These are phyloP conservation scores for Vicia villosa DNA, from an alignment of 306 rosid species.

Conservation along the genomic window DNA sequence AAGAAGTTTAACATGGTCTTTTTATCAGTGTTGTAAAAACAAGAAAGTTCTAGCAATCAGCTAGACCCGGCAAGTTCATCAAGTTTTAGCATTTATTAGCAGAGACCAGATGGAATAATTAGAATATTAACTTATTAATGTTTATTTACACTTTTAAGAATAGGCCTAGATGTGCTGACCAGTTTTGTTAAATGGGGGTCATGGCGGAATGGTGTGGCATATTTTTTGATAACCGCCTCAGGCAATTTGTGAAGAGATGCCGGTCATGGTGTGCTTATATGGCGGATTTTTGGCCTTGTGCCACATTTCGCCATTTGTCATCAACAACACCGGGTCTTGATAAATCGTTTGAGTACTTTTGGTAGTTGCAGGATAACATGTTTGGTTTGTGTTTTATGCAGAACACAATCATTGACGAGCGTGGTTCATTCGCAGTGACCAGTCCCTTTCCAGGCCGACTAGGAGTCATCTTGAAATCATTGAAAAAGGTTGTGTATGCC, in stretches of 20 bases:
- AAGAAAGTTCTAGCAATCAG: neutral
- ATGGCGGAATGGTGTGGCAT: too few relatives aligned
- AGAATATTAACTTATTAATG: neutral
- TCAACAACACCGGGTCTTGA: neutral
- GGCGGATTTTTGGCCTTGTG: too few relatives aligned
- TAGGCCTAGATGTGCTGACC: neutral
- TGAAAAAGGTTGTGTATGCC: constrained; percentile 58
- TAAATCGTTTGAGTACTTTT: constrained; percentile 17
- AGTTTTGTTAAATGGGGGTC: too few relatives aligned
- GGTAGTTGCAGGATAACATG: constrained; percentile 8
- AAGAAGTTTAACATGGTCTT: neutral
- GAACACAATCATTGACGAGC: constrained; percentile 89
- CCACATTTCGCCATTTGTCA: too few relatives aligned
- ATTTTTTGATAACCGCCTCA: too few relatives aligned
- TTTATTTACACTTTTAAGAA: constrained; percentile 3
- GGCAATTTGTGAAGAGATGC: too few relatives aligned
- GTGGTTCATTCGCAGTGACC: constrained; percentile 85
- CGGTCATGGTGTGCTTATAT: too few relatives aligned
- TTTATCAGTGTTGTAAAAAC: neutral
- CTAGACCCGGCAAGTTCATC: constrained; percentile 14
- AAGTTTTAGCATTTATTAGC: constrained; percentile 12
- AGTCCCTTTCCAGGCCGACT: constrained; percentile 79
- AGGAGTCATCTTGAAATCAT: constrained; percentile 55
- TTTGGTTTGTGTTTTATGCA: constrained; percentile 41
- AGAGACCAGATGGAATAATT: constrained; percentile 7